Base-by-base conservation (phyloP, 345 rosid genomes). In the Eucalyptus polyanthemos region DNA sequence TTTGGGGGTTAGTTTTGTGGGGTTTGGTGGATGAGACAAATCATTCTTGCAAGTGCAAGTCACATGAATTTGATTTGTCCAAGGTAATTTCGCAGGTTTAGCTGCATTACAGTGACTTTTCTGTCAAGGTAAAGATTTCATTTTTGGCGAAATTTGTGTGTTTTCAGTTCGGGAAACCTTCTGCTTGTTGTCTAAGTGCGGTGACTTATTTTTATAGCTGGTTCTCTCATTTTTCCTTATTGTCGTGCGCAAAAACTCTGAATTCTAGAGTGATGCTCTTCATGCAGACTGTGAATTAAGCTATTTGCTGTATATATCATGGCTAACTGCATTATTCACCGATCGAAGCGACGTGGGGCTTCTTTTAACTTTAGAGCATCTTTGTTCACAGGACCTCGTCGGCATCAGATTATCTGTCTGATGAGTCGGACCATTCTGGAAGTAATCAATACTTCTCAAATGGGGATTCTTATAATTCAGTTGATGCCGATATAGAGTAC, bases 371-470 rank as follows among this genome's bases (percentile, higher is more conserved):
- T 29, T 86, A 51, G 89, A 29, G 37, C 51, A 24, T 88, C 58
- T 80, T 86, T 50, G n/a, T 91, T 88, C 65, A 88, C 91, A 98
- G 99, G 99, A 95, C 96, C 21, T 97, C 95, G 5, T 95, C 92
- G 45, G 98, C 91, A 91, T 93, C 94, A 45, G 99, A 93, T 58
- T 94, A 92, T 87, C 87, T 93, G 34, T 94, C 96, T 16, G 98
- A 92, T 86, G 97, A 92, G 45, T 95, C 94, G 3, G 96, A 95
- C 88, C 93, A 92, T 89, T 95, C 95, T 19, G 93, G 91, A 80
- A 91, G 93, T 89, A 91, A 95, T 87, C 96, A 90, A 42, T 91
- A 90, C 90, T 90, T 89, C 47, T 94, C 93, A 6, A 94, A 94
- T 92, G 96, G 94, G 86, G 96, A 94, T 90, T 93, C 96, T 86